Evolutionary conservation across 257 asterid species (phyloP).

Genomic region (Solanum clarkiae): DNA sequence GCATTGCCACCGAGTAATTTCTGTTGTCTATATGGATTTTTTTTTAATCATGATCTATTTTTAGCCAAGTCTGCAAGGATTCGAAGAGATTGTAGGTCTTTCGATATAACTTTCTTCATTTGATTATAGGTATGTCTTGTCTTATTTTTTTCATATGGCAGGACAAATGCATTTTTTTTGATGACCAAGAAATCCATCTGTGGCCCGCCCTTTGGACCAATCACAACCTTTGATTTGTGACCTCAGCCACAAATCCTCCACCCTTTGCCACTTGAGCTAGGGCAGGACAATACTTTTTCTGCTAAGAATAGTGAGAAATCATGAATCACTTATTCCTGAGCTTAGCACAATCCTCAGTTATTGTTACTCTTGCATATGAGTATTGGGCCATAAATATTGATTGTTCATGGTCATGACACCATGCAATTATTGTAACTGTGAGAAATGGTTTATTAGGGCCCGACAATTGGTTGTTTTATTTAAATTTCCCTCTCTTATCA

Average conservation of each 20-base stretch:
- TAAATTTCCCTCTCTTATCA: background rate
- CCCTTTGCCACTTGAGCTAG: too few species aligned
- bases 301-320: background rate
- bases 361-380: background rate
- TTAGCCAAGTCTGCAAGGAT: background rate
- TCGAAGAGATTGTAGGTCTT: background rate
- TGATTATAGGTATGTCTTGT: background rate
- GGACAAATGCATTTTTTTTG: background rate
- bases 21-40: background rate
- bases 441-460: background rate
- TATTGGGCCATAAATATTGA: background rate
- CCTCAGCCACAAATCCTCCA: too few species aligned
- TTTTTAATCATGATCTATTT: background rate
- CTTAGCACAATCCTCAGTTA: background rate
- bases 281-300: background rate
- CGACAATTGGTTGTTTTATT: background rate
- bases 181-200: too few species aligned
- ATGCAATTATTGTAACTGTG: background rate
- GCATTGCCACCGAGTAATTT: background rate
- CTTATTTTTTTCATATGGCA: background rate
- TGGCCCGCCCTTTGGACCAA: too few species aligned
- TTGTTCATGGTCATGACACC: background rate
- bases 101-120: background rate
- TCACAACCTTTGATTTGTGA: too few species aligned
- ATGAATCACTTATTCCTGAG: background rate